Conservation (phyloP, 169 alveolate genomes). For the Cryptosporidium bovis region DNA sequence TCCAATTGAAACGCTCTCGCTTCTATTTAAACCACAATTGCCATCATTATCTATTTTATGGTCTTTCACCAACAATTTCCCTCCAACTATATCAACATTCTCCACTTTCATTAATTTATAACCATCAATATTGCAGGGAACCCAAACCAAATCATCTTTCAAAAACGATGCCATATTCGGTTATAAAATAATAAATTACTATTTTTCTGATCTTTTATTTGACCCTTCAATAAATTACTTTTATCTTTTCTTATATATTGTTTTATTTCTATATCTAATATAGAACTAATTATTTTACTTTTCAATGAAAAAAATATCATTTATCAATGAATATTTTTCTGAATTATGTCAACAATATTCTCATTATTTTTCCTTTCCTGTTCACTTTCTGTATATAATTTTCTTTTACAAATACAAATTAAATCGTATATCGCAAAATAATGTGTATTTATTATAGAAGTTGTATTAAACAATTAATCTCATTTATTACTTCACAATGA, state of each 20-base stretch:
- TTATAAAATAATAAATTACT: background rate
- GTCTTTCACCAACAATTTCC: constrained; percentile 21
- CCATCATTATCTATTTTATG: background rate
- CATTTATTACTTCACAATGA: background rate
- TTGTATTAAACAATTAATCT: background rate
- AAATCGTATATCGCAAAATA: too few species aligned
- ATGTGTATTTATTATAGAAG: too few species aligned
- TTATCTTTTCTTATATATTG: too few species aligned
- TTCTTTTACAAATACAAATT: too few species aligned
- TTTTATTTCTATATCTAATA: too few species aligned
- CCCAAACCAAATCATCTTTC: constrained; percentile 74
- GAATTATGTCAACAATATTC: too few species aligned
- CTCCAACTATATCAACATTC: constrained; percentile 24
- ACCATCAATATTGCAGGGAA: constrained; percentile 66
- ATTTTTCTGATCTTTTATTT: background rate
- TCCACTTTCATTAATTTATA: constrained; percentile 49
- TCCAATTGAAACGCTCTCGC: constrained; percentile 20
- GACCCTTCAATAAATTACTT: background rate
- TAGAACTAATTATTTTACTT: too few species aligned
- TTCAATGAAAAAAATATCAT: too few species aligned
- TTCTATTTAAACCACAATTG: constrained; percentile 6
- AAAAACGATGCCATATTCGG: constrained; percentile 19
- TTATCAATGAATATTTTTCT: too few species aligned
- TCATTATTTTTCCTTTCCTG: too few species aligned
- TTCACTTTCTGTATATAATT: too few species aligned